Evolutionary conservation across 2,329 filamentous ascomycete genomes (phyloP), one percentile per base, ranked within the genome.

Genomic region (Trichoderma koningii): DNA sequence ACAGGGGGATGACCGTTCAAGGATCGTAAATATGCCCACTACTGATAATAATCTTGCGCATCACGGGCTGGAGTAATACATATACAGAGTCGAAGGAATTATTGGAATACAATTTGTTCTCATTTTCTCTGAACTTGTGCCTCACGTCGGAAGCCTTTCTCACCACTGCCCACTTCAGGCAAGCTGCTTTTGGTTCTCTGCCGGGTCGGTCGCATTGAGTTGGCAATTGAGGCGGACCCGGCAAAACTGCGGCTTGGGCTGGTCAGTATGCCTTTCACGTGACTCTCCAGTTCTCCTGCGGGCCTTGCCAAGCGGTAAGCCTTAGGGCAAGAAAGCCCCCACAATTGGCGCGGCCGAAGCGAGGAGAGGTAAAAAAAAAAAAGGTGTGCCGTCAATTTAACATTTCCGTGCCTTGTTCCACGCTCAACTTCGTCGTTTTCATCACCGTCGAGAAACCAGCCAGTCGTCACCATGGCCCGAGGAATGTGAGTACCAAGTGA

Each of bases 381-480:
- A 69, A 71, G 71, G 73, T 69, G 68, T 66, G 66, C 67, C 70
- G n/a, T 42, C 59, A 45, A 45, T 53, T 62, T 53, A 51, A 38
- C 48, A 34, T 69, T 70, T 72, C 17, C 19, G 73, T 68, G 69
- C 70, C 67, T 68, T 67, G 68, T 61, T 71, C 68, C 64, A 68
- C 48, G 70, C 67, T 64, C 65, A 67, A 64, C 68, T 72, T 71
- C 70, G 70, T 72, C 71, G 71, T 73, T 73, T 71, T 74, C 76
- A 76, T 71, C 77, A 75, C 74, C 70, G 70, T 67, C 75, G 73
- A 76, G 76, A 75, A 71, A 70, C 69, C 72, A 77, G 73, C 73
- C 75, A 76, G 72, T 73, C 76, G 78, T 76, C 76, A 88, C 78
- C 75, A 89, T 89, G 86, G 85, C 83, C 78, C 83, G 86, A 79